Conservation (phyloP, 2,329 filamentous ascomycete species). For the Rachicladosporium sp. region DNA sequence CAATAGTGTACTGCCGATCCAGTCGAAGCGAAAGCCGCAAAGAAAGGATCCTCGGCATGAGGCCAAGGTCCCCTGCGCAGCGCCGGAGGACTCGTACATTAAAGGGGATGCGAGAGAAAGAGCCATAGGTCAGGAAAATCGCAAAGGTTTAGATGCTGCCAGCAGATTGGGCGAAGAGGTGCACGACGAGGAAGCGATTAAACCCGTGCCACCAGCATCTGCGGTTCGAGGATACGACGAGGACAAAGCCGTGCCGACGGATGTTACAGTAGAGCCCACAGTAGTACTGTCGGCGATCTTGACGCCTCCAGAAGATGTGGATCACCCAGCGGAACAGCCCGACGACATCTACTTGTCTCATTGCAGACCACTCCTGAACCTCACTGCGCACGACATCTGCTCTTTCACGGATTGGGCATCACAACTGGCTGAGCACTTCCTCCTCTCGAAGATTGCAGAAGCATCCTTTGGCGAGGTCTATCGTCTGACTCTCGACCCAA, state of each 20-base stretch:
- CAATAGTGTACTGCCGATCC: too few relatives aligned
- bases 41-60: too few relatives aligned
- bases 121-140: too few relatives aligned
- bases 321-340: background rate
- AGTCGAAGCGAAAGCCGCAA: too few relatives aligned
- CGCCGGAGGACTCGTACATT: too few relatives aligned
- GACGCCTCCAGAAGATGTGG: background rate
- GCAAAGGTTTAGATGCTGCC: too few relatives aligned
- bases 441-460: constrained; percentile 50
- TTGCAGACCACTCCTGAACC: constrained; percentile 15
- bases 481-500: constrained; percentile 34
- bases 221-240: background rate
- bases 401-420: constrained; percentile 31
- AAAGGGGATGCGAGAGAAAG: too few relatives aligned
- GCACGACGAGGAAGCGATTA: too few relatives aligned
- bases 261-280: background rate
- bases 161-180: too few relatives aligned
- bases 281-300: background rate
- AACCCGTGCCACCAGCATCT: too few relatives aligned
- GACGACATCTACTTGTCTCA: constrained; percentile 14
- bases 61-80: too few relatives aligned
- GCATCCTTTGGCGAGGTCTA: constrained; percentile 57
- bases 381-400: constrained; percentile 21
- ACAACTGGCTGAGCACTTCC: constrained; percentile 31
- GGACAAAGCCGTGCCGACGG: background rate